Conservation (phyloP, 257 asterid species). For the Solanum corneliomulleri region DNA sequence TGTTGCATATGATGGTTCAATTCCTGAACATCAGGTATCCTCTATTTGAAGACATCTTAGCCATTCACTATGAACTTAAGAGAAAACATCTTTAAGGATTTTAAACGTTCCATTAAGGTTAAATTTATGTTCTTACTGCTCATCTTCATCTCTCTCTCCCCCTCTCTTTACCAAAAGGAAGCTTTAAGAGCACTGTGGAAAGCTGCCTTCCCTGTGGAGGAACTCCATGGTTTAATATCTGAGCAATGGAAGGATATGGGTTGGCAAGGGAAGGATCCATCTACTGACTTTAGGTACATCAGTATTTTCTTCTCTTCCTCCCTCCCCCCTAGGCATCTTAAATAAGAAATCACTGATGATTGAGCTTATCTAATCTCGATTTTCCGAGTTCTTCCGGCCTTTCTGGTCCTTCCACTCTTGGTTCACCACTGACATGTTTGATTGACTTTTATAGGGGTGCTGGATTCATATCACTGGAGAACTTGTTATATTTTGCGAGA, state of each 20-base stretch:
- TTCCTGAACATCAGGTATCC: conserved; percentile 65
- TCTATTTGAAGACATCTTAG: neutral
- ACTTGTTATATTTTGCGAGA: conserved; percentile 69
- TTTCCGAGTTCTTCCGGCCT: neutral
- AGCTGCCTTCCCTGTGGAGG: conserved; percentile 64
- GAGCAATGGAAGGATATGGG: conserved; percentile 97
- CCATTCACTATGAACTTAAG: neutral
- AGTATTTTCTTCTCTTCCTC: neutral
- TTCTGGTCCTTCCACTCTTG: neutral
- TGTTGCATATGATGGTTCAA: conserved; percentile 61
- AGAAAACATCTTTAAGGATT: neutral
- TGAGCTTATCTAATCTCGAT: neutral
- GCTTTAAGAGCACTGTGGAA: conserved; percentile 79
- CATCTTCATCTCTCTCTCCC: neutral
- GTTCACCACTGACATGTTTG: neutral
- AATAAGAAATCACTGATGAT: neutral
- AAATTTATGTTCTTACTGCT: neutral
- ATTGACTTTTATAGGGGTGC: conserved; percentile 49
- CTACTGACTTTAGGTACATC: conserved; percentile 76
- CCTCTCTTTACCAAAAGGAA: conserved; percentile 17
- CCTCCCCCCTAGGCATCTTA: neutral
- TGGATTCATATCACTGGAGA: conserved; percentile 81
- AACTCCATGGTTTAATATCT: conserved; percentile 62
- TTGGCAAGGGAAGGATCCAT: conserved; percentile 97
- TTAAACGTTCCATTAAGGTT: neutral